Base-by-base conservation (phyloP, 768 basidiomycete genomes). In the Galerina sulciceps region DNA sequence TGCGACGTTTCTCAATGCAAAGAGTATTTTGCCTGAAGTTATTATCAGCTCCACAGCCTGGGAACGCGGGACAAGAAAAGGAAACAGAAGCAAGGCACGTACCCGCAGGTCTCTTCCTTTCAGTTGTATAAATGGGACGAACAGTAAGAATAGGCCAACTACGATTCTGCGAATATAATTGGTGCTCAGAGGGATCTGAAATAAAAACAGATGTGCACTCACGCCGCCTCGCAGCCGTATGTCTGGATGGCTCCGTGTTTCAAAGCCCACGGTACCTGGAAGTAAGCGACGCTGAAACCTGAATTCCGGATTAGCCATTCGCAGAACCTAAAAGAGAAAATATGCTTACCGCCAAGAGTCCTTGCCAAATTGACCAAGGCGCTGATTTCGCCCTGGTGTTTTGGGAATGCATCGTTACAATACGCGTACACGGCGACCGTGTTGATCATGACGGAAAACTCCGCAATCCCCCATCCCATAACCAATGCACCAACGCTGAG, bases 381-480 rank as follows among this genome's bases (percentile, higher is more conserved):
- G 59, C 85, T 85, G 36, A 87, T 81, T 71, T 90, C 88, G 31
- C 88, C 88, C 73, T 85, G 83, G 51, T 67, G 67, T 37, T 66
- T 68, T 0, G 72, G 65, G 63, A 73, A 75, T 11, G 70, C 69
- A 42, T 71, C 74, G 47, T 73, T 71, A 50, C 71, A 66, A 51
- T 75, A 85, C 67, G 74, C 71, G 75, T 85, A 88, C 11, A 88
- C 76, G 2, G 84, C 84, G 51, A 87, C 86, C 1, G 87, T 89
- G 67, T 79, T 82, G 60, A 88, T 79, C 79, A 88, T 81, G 61
- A 84, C 71, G 0, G 82, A 75, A 6, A 85, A 73, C 57, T 85
- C 77, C 1, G 85, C 80, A 53, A 89, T 81, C 10, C 85, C 86
- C 88, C 88, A 90, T 14, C 88, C 88, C 73, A 88, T 82, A 53